phyloP scores from a whole-genome alignment of 2,329 filamentous ascomycete species.

The Pezicula radicicola region DNA sequence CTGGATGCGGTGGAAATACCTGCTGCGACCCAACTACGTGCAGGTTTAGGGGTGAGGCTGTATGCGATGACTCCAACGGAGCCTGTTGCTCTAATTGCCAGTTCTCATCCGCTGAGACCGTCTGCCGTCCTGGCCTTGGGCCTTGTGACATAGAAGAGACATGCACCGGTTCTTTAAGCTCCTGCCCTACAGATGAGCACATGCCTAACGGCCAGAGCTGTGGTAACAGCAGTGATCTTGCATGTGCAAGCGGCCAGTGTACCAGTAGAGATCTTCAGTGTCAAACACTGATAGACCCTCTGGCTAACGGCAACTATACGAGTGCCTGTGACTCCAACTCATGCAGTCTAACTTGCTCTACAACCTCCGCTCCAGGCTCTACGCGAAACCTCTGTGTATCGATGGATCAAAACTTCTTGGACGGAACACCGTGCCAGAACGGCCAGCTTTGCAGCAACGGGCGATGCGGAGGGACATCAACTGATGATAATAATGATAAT shows the following conservation, averaged over 20 bases:
- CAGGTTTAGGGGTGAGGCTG: slow-evolving; percentile 66
- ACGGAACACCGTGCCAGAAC: slow-evolving; percentile 4
- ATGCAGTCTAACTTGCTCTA: slow-evolving; percentile 3
- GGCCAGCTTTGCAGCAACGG: slow-evolving; percentile 2
- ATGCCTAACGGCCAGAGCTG: slow-evolving; percentile 54
- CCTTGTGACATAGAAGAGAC: slow-evolving; percentile 79
- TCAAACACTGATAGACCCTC: background rate
- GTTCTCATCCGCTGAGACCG: slow-evolving; percentile 58
- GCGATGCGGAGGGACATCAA: no score
- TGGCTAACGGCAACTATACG: slow-evolving; percentile 5
- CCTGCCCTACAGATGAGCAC: slow-evolving; percentile 70
- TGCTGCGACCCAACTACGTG: slow-evolving; percentile 87
- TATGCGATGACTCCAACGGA: slow-evolving; percentile 76
- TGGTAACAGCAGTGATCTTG: background rate
- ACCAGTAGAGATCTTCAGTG: slow-evolving; percentile 9
- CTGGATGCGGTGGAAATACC: slow-evolving; percentile 65
- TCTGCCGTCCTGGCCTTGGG: slow-evolving; percentile 77
- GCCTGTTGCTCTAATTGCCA: slow-evolving; percentile 71
- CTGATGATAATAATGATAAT: no score
- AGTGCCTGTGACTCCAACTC: slow-evolving; percentile 1
- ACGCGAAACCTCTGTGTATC: slow-evolving; percentile 1
- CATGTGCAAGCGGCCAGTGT: slow-evolving; percentile 5
- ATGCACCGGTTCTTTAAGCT: slow-evolving; percentile 67
- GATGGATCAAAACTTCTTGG: slow-evolving; percentile 5
- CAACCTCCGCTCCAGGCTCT: background rate